Conservation (phyloP, 805 yeast genomes). For the Metschnikowia continentalis region DNA sequence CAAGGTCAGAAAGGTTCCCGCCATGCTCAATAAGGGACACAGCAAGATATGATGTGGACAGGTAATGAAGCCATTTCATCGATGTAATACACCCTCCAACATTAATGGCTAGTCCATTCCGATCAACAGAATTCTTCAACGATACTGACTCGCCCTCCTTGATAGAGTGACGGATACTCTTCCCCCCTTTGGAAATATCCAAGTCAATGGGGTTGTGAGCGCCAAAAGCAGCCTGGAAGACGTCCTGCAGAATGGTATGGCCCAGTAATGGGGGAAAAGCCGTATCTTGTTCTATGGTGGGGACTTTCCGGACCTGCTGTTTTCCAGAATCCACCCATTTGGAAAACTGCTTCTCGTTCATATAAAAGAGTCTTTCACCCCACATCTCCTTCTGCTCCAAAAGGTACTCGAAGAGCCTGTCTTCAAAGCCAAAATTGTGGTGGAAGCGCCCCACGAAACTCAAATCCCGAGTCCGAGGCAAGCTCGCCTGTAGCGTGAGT, state of each 20-base stretch:
- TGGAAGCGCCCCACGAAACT: slow-evolving; percentile 26
- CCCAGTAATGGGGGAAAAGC: slow-evolving; percentile 12
- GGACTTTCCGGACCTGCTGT: slow-evolving; percentile 13
- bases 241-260: slow-evolving; percentile 12
- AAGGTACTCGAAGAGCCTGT: slow-evolving; percentile 37
- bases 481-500: slow-evolving; percentile 12
- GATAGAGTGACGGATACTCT: slow-evolving; percentile 2
- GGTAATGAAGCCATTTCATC: slow-evolving; percentile 46
- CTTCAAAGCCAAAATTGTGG: slow-evolving; percentile 48
- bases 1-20: slow-evolving; percentile 17
- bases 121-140: slow-evolving; percentile 17
- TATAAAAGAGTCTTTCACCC: slow-evolving; percentile 44
- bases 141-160: slow-evolving; percentile 3
- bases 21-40: slow-evolving; percentile 42
- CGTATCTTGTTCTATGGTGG: neutral
- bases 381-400: slow-evolving; percentile 46
- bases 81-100: slow-evolving; percentile 52
- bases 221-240: slow-evolving; percentile 23
- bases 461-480: slow-evolving; percentile 17
- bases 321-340: slow-evolving; percentile 14
- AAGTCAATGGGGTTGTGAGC: slow-evolving; percentile 9
- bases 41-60: slow-evolving; percentile 39
- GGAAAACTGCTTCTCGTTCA: slow-evolving; percentile 30
- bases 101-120: slow-evolving; percentile 41
- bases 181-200: slow-evolving; percentile 15